Conservation (phyloP, 495 filamentous ascomycete species). For the Lasiosphaeria ovina region DNA sequence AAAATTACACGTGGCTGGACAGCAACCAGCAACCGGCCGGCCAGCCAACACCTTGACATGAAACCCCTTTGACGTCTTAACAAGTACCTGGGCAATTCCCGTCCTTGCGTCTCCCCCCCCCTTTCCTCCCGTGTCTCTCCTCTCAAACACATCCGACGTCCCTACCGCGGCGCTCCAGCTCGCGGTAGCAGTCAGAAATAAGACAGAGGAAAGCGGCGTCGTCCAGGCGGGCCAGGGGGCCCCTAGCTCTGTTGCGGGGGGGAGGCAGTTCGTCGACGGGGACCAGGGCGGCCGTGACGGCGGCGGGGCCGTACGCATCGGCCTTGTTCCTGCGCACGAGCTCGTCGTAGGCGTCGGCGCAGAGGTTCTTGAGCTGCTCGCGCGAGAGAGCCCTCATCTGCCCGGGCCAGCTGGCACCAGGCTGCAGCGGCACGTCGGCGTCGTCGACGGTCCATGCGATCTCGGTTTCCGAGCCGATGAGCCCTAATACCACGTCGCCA, state of each 20-base stretch:
- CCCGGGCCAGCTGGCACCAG: not conserved
- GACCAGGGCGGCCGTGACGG: not conserved
- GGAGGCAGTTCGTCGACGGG: not conserved
- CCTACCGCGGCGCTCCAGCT: not conserved
- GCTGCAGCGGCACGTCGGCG: not conserved
- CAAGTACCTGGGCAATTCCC: too few species aligned
- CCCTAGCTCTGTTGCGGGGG: not conserved
- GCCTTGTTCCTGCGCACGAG: constrained; percentile 9
- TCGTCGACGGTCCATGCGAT: not conserved
- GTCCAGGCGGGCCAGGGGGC: not conserved
- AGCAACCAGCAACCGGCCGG: too few species aligned
- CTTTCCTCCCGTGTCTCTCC: too few species aligned
- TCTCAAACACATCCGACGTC: not conserved
- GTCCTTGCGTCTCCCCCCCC: too few species aligned
- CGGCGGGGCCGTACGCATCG: not conserved
- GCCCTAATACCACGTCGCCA: not conserved
- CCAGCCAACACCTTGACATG: too few species aligned
- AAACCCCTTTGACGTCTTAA: too few species aligned
- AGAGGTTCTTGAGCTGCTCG: constrained; percentile 6
- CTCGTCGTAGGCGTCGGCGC: constrained; percentile 12
- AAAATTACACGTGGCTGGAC: too few species aligned
- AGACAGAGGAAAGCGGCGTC: not conserved
- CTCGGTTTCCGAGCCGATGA: not conserved
- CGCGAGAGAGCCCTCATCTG: not conserved
- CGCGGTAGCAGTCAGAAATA: not conserved